phyloP scores from a whole-genome alignment of 2,329 filamentous ascomycete species.

The Trichoderma koningiopsis region DNA sequence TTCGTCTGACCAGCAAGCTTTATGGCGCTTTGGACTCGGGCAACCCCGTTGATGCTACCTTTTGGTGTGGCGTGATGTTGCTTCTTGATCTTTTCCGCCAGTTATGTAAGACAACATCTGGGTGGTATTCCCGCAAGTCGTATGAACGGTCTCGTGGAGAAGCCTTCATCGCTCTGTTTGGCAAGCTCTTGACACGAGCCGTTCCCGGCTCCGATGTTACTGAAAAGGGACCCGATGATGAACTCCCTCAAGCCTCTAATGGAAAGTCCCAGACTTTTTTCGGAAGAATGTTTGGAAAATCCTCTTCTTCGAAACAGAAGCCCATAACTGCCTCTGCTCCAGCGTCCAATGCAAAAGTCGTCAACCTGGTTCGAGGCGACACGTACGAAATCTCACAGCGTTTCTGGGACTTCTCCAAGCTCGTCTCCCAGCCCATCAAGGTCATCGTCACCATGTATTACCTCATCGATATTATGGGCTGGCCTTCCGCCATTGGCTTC shows the following conservation, averaged over 20 bases:
- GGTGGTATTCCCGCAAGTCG: slow-evolving; percentile 81
- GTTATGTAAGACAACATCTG: slow-evolving; percentile 41
- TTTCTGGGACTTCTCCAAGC: slow-evolving; percentile 83
- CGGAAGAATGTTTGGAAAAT: slow-evolving; percentile 28
- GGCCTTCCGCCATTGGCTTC: slow-evolving; percentile 74
- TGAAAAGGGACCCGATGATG: slow-evolving; percentile 38
- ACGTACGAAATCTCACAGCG: slow-evolving; percentile 80
- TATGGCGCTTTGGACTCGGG: slow-evolving; percentile 40
- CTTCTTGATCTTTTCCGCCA: slow-evolving; percentile 39
- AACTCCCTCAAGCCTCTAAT: neutral
- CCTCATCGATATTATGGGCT: slow-evolving; percentile 74
- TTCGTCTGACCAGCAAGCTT: slow-evolving; percentile 42
- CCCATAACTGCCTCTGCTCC: neutral
- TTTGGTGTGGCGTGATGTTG: slow-evolving; percentile 45
- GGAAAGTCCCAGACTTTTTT: slow-evolving; percentile 1
- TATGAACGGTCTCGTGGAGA: slow-evolving; percentile 86
- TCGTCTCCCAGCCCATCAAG: slow-evolving; percentile 75
- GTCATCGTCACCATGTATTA: slow-evolving; percentile 68
- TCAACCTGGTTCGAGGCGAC: slow-evolving; percentile 82
- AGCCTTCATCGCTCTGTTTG: slow-evolving; percentile 44
- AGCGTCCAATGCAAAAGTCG: slow-evolving; percentile 85
- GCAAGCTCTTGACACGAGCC: slow-evolving; percentile 43
- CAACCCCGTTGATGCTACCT: slow-evolving; percentile 36
- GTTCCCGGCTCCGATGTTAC: slow-evolving; percentile 44
- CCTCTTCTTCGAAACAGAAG: slow-evolving; percentile 30